Base-by-base conservation (phyloP, 768 basidiomycete genomes). In the Sarcodon aspratus region DNA sequence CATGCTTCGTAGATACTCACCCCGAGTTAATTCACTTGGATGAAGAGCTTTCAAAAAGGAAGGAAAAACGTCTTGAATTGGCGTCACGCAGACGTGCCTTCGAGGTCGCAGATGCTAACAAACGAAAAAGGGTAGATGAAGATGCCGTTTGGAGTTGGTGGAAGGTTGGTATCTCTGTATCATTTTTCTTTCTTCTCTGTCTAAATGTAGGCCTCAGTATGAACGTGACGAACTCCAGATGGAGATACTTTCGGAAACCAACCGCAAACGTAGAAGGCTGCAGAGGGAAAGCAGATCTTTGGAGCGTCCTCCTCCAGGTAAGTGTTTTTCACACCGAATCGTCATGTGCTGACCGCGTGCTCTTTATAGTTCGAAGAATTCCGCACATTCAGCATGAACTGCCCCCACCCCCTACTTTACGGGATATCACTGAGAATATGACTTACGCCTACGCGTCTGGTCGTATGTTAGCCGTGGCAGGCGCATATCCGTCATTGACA, bases 171-270 rank as follows among this genome's bases (percentile, higher is more conserved):
- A 9, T 36, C 9, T 46, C 9, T 46, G 53, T 15, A 46, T 52
- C 17, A 36, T 42, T 18, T 46, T 32, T 33, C 8, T 48, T 36
- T 38, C 45, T 36, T 38, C 36, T 45, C 38, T 48, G 21, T 27
- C 21, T 27, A 27, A 27, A 27, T 42, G 9, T 34, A 49, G 17
- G 15, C 42, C 44, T 27, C 59, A 93, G 90, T 65, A 82, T 50
- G 71, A 85, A 21, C 74, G 85, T 46, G 86, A 91, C 55, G 80
- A 83, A 44, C 66, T 94, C 10, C 86, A 94, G 58, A 85, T 78
- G 1, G 82, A 85, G 11, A 87, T 95, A 81, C 85, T 94, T 49
- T 80, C 93, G 0, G 88, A 94, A 56, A 83, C 86, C 6, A 93
- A 89, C 62, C 72, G 86, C 54, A 95, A 95, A 63, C 74, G 89